phyloP scores from a whole-genome alignment of 2,329 filamentous ascomycete species.

The Ceratocystis albifundus region DNA sequence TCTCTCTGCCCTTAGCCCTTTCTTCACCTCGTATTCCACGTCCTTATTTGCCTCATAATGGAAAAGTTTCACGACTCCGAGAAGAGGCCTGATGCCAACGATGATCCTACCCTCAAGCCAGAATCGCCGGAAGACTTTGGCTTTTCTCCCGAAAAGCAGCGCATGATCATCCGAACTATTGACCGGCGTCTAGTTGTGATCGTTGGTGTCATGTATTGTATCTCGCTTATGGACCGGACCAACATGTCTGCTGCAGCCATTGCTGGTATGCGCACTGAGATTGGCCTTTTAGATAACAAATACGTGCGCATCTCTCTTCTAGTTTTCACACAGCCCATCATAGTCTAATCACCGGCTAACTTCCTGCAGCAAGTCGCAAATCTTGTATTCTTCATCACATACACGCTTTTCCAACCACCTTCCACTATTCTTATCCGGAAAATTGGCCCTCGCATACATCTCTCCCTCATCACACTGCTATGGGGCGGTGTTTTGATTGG shows the following conservation, averaged over 20 bases:
- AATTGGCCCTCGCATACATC: conserved; percentile 49
- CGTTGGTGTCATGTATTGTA: conserved; percentile 57
- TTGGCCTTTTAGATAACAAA: conserved; percentile 37
- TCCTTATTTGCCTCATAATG: conserved; percentile 1
- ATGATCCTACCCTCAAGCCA: not conserved
- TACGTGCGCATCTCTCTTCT: conserved; percentile 31
- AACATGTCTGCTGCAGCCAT: conserved; percentile 64
- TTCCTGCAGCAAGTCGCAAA: conserved; percentile 41
- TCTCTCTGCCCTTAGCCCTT: too few relatives aligned
- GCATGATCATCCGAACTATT: conserved; percentile 55
- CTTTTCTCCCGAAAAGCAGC: conserved; percentile 52
- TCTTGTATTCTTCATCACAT: conserved; percentile 63
- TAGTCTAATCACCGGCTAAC: not conserved
- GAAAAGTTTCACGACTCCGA: conserved; percentile 22
- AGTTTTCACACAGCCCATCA: not conserved
- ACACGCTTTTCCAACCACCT: conserved; percentile 59
- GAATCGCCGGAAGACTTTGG: conserved; percentile 30
- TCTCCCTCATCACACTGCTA: conserved; percentile 42
- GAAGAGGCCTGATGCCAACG: conserved; percentile 23
- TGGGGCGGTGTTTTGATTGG: conserved; percentile 55
- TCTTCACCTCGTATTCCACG: not conserved
- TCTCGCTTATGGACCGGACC: conserved; percentile 67
- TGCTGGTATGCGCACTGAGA: conserved; percentile 48
- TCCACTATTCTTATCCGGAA: conserved; percentile 58
- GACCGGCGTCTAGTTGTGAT: conserved; percentile 54